Percentiles rank a stretch among this genome's conserved stretches.
Conservation (phyloP, 2,329 filamentous ascomycete species). For the Colletotrichum echinochloae region DNA sequence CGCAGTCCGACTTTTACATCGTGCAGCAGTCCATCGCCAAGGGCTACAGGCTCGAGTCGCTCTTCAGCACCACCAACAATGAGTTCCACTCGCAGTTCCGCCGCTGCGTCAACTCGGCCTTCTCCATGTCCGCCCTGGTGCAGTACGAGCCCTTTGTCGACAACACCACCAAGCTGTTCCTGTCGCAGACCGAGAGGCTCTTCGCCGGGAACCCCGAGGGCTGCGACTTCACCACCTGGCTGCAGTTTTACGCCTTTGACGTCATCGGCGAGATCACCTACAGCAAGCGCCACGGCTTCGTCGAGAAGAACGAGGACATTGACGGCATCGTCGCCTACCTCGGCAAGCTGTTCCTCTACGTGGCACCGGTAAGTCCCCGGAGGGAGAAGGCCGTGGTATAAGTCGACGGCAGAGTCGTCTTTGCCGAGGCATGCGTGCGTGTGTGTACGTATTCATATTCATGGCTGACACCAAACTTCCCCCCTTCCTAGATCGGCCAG, state of each 20-base stretch:
- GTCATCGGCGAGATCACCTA: slow-evolving; percentile 84
- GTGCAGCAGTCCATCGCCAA: slow-evolving; percentile 80
- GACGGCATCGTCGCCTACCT: slow-evolving; percentile 79
- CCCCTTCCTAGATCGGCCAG: slow-evolving; percentile 70
- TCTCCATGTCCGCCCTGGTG: slow-evolving; percentile 81
- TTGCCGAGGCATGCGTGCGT: too few relatives aligned
- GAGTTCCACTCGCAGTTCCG: slow-evolving; percentile 81
- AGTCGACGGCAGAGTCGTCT: background rate
- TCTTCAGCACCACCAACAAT: slow-evolving; percentile 83
- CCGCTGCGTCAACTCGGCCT: slow-evolving; percentile 80
- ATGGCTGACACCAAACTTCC: background rate
- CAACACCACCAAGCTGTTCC: slow-evolving; percentile 77
- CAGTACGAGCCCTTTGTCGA: slow-evolving; percentile 86
- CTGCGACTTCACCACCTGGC: slow-evolving; percentile 77
- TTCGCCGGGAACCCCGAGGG: slow-evolving; percentile 58
- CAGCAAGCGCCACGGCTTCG: slow-evolving; percentile 79
- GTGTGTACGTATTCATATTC: too few relatives aligned
- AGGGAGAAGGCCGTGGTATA: background rate
- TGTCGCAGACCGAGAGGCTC: slow-evolving; percentile 69
- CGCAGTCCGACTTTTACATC: slow-evolving; percentile 81
- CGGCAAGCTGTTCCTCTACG: slow-evolving; percentile 74
- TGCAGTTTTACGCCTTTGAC: slow-evolving; percentile 86
- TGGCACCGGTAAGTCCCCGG: slow-evolving; percentile 68
- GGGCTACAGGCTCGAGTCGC: slow-evolving; percentile 74
- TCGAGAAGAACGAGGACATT: slow-evolving; percentile 80